A percentile compares a stretch with the other conserved stretches of the same genome.
Evolutionary conservation across 2,329 filamentous ascomycete species (phyloP).

Genomic region (Aureobasidium sp.): DNA sequence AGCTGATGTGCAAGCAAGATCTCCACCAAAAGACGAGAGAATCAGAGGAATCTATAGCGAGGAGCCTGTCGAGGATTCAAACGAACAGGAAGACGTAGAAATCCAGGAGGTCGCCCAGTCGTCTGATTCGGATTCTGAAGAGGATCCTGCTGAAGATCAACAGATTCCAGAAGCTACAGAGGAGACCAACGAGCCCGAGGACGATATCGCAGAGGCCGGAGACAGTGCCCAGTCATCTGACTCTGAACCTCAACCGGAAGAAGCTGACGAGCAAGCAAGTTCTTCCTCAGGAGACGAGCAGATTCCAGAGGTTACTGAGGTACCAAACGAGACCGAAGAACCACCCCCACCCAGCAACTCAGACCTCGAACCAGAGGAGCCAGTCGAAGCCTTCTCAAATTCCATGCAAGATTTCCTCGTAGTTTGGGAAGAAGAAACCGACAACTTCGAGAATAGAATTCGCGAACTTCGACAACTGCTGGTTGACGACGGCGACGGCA

Average conservation of each 20-base stretch:
- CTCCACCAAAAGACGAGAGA: not conserved
- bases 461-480: not conserved
- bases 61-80: too few relatives aligned
- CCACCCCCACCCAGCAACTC: too few relatives aligned
- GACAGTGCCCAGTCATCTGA: too few relatives aligned
- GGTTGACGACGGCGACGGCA: not conserved
- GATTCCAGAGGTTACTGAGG: not conserved
- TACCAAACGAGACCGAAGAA: too few relatives aligned
- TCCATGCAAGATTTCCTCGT: conserved; percentile 1
- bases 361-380: not conserved
- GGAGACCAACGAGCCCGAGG: too few relatives aligned
- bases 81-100: not conserved
- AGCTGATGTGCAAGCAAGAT: not conserved
- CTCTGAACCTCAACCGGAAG: too few relatives aligned
- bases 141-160: not conserved
- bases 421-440: conserved; percentile 1
- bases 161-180: too few relatives aligned
- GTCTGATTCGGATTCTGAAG: not conserved
- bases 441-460: not conserved
- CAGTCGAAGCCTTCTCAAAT: not conserved
- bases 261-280: too few relatives aligned
- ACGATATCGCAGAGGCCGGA: too few relatives aligned
- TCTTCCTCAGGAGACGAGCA: not conserved
- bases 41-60: not conserved
- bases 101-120: not conserved